phyloP scores from a whole-genome alignment of 2,329 filamentous ascomycete genomes.

The Penicillium sclerotiorum region DNA sequence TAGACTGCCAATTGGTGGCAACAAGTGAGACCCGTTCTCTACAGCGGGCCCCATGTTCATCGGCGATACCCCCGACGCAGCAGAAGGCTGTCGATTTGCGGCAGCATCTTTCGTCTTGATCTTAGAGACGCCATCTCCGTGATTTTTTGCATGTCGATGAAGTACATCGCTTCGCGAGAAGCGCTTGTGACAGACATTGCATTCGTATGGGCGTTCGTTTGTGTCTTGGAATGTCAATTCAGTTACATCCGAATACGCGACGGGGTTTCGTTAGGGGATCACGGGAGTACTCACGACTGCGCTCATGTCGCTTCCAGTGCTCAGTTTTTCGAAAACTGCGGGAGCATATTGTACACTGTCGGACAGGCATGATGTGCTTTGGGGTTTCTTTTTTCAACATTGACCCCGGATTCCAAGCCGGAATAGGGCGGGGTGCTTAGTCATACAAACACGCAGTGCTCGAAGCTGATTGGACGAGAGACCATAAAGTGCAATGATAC shows the following conservation, averaged over 20 bases:
- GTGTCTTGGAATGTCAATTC: slow-evolving; percentile 46
- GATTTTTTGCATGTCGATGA: slow-evolving; percentile 55
- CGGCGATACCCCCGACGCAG: slow-evolving; percentile 14
- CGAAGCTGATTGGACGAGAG: too few species aligned
- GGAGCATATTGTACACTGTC: slow-evolving; percentile 53
- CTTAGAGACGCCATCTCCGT: slow-evolving; percentile 14
- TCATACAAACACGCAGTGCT: too few species aligned
- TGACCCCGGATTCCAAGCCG: not conserved
- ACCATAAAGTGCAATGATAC: too few species aligned
- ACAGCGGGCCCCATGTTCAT: slow-evolving; percentile 5
- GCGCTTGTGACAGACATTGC: slow-evolving; percentile 56
- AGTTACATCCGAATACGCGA: slow-evolving; percentile 9
- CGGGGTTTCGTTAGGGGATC: not conserved
- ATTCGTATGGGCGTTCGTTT: slow-evolving; percentile 58
- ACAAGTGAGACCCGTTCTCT: slow-evolving; percentile 18
- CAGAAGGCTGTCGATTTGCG: slow-evolving; percentile 26
- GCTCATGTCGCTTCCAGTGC: slow-evolving; percentile 58
- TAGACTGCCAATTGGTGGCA: slow-evolving; percentile 16
- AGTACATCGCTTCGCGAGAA: slow-evolving; percentile 58
- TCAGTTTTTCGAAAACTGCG: slow-evolving; percentile 60
- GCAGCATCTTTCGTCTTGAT: slow-evolving; percentile 35
- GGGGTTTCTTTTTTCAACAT: slow-evolving; percentile 1
- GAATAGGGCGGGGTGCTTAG: slow-evolving; percentile 13
- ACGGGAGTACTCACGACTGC: slow-evolving; percentile 51
- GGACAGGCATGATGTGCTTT: slow-evolving; percentile 41